These are phyloP conservation scores for Suhomyces chickasaworum DNA, from an alignment of 1,139 yeast species.

Conservation along the genomic window DNA sequence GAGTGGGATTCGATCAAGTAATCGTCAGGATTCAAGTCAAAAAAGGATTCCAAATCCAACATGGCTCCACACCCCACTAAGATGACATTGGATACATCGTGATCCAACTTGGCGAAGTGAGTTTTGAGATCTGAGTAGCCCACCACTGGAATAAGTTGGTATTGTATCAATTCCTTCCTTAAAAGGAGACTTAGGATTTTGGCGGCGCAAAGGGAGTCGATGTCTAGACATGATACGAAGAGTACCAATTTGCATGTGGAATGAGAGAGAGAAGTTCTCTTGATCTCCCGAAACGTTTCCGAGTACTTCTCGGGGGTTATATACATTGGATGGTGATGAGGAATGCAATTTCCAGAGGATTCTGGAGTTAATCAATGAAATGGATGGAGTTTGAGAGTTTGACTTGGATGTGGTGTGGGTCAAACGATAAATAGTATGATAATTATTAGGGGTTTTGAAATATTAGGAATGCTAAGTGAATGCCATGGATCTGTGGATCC, in stretches of 20 bases:
- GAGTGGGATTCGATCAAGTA: conserved; percentile 21
- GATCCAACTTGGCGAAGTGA: conserved; percentile 67
- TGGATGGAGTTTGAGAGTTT: neutral
- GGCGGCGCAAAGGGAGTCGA: conserved; percentile 91
- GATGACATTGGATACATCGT: conserved; percentile 74
- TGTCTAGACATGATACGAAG: conserved; percentile 86
- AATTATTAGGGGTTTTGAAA: too few relatives aligned
- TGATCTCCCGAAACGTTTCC: conserved; percentile 59
- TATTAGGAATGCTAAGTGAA: neutral
- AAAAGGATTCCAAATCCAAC: conserved; percentile 78
- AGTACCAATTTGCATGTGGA: conserved; percentile 87
- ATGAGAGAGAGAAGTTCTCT: conserved; percentile 70
- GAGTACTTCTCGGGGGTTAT: conserved; percentile 63
- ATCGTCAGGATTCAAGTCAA: conserved; percentile 63
- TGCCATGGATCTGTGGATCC: neutral
- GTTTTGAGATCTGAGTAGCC: conserved; percentile 79
- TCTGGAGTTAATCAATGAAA: neutral
- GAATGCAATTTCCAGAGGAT: neutral
- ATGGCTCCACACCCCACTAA: conserved; percentile 95
- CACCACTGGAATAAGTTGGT: conserved; percentile 89
- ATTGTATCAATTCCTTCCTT: conserved; percentile 81
- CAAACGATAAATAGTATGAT: neutral
- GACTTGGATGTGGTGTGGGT: neutral
- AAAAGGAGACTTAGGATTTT: conserved; percentile 70
- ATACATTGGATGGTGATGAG: conserved; percentile 47